Evolutionary conservation across 306 rosid genomes (phyloP), one percentile per base, ranked within the genome.

Genomic region (Quercus alba): DNA sequence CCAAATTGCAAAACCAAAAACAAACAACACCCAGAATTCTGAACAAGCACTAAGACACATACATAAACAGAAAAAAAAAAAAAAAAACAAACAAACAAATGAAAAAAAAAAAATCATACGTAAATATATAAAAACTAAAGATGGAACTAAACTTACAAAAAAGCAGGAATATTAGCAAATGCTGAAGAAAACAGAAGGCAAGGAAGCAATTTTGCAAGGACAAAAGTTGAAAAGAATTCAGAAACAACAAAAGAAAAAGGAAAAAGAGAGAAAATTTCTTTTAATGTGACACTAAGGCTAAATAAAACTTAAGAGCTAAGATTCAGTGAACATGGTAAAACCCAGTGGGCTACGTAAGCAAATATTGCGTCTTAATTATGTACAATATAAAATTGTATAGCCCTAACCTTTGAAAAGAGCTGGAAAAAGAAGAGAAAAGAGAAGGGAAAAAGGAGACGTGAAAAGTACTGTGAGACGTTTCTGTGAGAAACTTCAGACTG

Each of bases 231-330:
- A 68, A 79, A 19, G 52, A 72, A 72, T 74, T 80, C 80, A 74
- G 17, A 70, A 68, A 54, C 73, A 80, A 78, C 15, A 51, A 61
- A 67, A 77, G 71, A 41, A 77, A 52, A 56, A 73, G 70, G 72
- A 55, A 26, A 35, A 77, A 80, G 19, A 41, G 51, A 64, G 49
- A 44, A 57, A 55, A 80, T 55, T 49, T 10, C 5, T 38, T 35
- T 61, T 18, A 26, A 56, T n/a, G 70, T 51, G 46, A 38, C 6
- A 18, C 10, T 52, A 8, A 26, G 25, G 66, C 51, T 51, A 83
- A 73, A 26, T 3, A 28, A 83, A 73, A 70, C 94, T 83, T 88
- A 67, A 59, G 62, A 63, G 89, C 84, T 85, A 91, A 90, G 97
- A 85, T 86, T 89, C 79, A 80, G 52, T 62, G 85, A 70, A 73